Conservation (phyloP, 129 eudicot genomes). For the Lactuca sativa region DNA sequence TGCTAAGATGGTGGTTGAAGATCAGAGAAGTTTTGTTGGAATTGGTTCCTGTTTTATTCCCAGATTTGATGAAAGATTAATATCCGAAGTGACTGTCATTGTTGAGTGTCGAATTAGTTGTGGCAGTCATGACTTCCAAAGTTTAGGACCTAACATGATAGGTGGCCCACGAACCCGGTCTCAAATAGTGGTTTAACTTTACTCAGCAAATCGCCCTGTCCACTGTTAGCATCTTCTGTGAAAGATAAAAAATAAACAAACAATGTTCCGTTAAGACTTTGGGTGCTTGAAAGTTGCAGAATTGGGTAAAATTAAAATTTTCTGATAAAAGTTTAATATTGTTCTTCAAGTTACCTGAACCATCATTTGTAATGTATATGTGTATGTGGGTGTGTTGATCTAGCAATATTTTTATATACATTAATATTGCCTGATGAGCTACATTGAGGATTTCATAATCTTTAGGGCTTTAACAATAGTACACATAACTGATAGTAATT, state of each 20-base stretch:
- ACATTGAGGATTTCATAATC: too few species aligned
- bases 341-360: neutral
- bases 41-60: too few species aligned
- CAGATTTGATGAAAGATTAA: too few species aligned
- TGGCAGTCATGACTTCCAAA: too few species aligned
- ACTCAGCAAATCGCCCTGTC: slow-evolving; percentile 8
- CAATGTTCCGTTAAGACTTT: neutral
- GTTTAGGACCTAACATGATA: neutral
- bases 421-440: too few species aligned
- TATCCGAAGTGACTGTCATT: too few species aligned
- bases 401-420: too few species aligned
- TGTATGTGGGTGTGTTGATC: neutral
- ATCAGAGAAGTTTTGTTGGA: too few species aligned
- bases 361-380: slow-evolving; percentile 1
- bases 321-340: slow-evolving; percentile 2
- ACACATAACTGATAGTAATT: neutral
- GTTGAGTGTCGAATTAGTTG: too few species aligned
- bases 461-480: too few species aligned
- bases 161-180: neutral
- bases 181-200: neutral
- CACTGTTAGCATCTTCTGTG: slow-evolving; percentile 16
- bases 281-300: slow-evolving; percentile 39
- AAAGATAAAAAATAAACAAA: slow-evolving; percentile 3
- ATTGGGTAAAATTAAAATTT: slow-evolving; percentile 53
- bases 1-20: too few species aligned